Conservation (phyloP, 2,329 filamentous ascomycete genomes). For the Teratosphaeria pseudoeucalypti region DNA sequence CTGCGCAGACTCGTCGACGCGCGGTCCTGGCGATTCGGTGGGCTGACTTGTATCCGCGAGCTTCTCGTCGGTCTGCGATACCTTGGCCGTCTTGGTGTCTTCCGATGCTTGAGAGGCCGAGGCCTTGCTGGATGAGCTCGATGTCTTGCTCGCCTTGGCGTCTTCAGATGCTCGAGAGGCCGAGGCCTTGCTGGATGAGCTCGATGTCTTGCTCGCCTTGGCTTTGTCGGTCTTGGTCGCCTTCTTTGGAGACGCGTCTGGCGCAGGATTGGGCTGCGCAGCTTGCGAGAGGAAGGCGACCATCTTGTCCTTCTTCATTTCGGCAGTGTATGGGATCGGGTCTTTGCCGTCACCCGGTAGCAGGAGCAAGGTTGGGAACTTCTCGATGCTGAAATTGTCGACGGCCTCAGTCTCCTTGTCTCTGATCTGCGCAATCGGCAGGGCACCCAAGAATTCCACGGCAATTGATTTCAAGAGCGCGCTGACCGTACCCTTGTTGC, state of each 20-base stretch:
- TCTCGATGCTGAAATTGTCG: constrained; percentile 62
- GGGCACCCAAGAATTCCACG: constrained; percentile 76
- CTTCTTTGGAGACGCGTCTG: constrained; percentile 38
- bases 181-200: constrained; percentile 40
- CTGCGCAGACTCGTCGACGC: constrained; percentile 30
- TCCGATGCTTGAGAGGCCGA: too few species aligned
- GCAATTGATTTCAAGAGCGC: constrained; percentile 73
- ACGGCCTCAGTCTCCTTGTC: constrained; percentile 66
- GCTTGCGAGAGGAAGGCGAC: constrained; percentile 72
- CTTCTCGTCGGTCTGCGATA: constrained; percentile 41
- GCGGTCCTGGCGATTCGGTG: constrained; percentile 45
- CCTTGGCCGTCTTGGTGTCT: constrained; percentile 35
- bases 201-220: constrained; percentile 33
- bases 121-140: constrained; percentile 39
- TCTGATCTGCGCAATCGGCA: constrained; percentile 72
- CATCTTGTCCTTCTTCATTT: constrained; percentile 75
- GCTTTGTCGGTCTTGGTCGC: constrained; percentile 35
- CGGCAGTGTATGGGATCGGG: constrained; percentile 64
- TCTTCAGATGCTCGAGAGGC: constrained; percentile 42
- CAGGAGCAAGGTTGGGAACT: constrained; percentile 72
- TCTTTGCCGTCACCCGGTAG: constrained; percentile 62
- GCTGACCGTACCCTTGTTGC: constrained; percentile 81
- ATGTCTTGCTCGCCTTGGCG: constrained; percentile 32
- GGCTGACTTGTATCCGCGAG: constrained; percentile 39
- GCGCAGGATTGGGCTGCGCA: constrained; percentile 69